phyloP scores from a whole-genome alignment of 345 rosid genomes.

The Acer campestre region DNA sequence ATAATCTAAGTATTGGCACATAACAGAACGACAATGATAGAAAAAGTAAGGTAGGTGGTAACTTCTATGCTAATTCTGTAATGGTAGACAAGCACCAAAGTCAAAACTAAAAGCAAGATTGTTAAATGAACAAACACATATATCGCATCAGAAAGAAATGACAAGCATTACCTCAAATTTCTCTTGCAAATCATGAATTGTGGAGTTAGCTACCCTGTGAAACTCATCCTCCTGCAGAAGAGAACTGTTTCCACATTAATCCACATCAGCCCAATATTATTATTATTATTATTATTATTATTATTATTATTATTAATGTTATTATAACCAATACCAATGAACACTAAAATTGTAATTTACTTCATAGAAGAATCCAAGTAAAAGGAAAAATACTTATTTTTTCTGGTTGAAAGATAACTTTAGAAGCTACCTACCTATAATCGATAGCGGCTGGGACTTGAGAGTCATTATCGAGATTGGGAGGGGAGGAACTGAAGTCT shows the following conservation, averaged over 20 bases:
- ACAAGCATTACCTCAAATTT: constrained; percentile 58
- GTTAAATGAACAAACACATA: not conserved
- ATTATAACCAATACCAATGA: not conserved
- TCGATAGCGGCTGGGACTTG: constrained; percentile 56
- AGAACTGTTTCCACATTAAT: constrained; percentile 56
- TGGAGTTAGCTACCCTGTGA: constrained; percentile 71
- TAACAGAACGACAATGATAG: not conserved
- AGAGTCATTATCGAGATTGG: constrained; percentile 23
- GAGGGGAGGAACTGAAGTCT: constrained; percentile 50
- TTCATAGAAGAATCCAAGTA: not conserved
- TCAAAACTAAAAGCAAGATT: not conserved
- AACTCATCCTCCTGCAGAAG: constrained; percentile 86
- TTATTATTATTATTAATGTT: not conserved
- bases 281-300: not conserved
- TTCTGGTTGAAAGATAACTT: not conserved
- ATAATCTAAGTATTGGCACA: not conserved
- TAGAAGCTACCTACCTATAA: constrained; percentile 40
- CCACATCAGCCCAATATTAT: constrained; percentile 13
- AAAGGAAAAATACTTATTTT: not conserved
- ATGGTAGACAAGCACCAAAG: not conserved
- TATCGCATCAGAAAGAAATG: not conserved
- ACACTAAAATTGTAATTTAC: not conserved
- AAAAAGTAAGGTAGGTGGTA: not conserved
- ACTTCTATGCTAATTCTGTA: not conserved
- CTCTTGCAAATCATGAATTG: constrained; percentile 76